Evolutionary conservation across 495 filamentous ascomycete genomes (phyloP).

Genomic region (Amphirosellinia nigrospora): DNA sequence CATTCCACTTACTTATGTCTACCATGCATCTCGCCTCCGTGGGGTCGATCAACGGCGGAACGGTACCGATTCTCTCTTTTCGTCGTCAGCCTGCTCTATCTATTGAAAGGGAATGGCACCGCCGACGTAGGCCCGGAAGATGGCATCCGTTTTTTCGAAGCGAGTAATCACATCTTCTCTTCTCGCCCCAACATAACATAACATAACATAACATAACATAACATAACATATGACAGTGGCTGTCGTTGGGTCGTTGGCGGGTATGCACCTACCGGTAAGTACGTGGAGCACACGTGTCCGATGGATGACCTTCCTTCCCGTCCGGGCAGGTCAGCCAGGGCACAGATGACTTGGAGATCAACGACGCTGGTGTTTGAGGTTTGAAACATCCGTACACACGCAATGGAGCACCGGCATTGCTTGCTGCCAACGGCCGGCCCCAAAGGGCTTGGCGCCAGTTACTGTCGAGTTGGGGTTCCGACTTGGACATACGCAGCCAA

Average conservation of each 20-base stretch:
- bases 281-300: constrained; percentile 21
- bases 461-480: neutral
- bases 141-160: constrained; percentile 8
- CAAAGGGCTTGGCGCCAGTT: neutral
- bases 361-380: constrained; percentile 22
- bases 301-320: constrained; percentile 13
- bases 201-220: no score
- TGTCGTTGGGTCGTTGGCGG: neutral
- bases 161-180: neutral
- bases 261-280: neutral
- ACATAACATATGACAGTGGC: neutral
- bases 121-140: constrained; percentile 21
- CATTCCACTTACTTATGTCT: neutral
- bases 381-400: constrained; percentile 20
- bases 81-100: neutral
- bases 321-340: constrained; percentile 7
- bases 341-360: constrained; percentile 14
- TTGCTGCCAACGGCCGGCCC: constrained; percentile 9
- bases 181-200: no score
- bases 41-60: neutral
- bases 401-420: constrained; percentile 6
- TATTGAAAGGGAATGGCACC: neutral
- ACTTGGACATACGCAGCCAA: neutral
- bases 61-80: neutral
- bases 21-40: neutral